phyloP scores from a whole-genome alignment of 192 early-diverging fungal species.

The Coemansia pectinata region DNA sequence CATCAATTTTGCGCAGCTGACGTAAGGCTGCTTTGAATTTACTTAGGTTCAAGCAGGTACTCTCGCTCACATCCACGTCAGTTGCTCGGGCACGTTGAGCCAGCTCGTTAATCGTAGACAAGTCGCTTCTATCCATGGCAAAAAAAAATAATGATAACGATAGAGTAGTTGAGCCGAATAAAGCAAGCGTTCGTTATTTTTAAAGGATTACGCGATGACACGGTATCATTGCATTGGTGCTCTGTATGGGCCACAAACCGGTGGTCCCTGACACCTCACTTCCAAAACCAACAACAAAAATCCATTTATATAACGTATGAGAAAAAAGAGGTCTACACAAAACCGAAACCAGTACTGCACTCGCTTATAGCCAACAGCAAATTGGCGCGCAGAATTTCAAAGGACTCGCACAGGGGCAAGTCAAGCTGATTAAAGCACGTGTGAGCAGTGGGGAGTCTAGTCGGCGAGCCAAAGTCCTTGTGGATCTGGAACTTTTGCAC shows the following conservation, averaged over 20 bases:
- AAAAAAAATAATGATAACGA: not conserved
- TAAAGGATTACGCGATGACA: no score
- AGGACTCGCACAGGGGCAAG: constrained; percentile 88
- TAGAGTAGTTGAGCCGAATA: not conserved
- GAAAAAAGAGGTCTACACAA: constrained; percentile 59
- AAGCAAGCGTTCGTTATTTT: no score
- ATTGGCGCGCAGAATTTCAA: constrained; percentile 80
- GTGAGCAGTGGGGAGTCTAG: constrained; percentile 93
- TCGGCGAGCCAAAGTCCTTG: constrained; percentile 85
- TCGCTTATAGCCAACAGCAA: constrained; percentile 89
- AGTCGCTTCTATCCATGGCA: not conserved
- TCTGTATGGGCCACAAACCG: no score
- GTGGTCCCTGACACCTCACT: no score
- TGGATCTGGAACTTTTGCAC: constrained; percentile 99
- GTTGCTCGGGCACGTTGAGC: constrained; percentile 17
- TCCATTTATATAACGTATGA: not conserved
- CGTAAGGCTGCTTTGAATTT: constrained; percentile 62
- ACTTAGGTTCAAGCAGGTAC: constrained; percentile 64
- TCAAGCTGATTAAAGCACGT: constrained; percentile 99
- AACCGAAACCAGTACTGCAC: constrained; percentile 89
- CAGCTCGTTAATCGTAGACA: constrained; percentile 38
- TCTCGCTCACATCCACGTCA: constrained; percentile 34
- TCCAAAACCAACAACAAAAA: not conserved
- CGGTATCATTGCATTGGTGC: no score
- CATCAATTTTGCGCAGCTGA: constrained; percentile 72